Evolutionary conservation across 768 basidiomycete species (phyloP).

Genomic region (Kwoniella europaea): DNA sequence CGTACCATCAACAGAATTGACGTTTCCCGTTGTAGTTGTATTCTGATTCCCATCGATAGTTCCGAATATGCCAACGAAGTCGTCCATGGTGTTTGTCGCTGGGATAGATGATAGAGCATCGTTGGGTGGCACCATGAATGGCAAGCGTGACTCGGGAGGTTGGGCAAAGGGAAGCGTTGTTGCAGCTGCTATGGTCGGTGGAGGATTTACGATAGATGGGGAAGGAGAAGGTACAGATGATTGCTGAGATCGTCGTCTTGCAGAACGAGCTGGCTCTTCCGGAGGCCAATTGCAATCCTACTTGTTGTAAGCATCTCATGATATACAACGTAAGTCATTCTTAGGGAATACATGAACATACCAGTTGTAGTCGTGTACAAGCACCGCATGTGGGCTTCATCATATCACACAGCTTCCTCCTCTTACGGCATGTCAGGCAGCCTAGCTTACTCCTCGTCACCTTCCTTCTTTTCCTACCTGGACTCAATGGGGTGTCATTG

Average conservation of each 20-base stretch:
- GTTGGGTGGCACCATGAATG: not conserved
- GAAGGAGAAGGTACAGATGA: slow-evolving; percentile 1
- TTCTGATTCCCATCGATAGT: slow-evolving; percentile 10
- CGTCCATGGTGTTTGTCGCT: slow-evolving; percentile 17
- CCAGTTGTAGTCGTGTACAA: slow-evolving; percentile 40
- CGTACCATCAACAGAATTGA: not conserved
- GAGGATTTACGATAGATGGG: not conserved
- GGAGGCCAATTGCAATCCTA: slow-evolving; percentile 22
- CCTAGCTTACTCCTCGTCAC: slow-evolving; percentile 40
- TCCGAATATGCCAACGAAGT: slow-evolving; percentile 23
- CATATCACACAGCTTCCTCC: slow-evolving; percentile 45
- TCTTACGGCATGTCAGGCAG: slow-evolving; percentile 45
- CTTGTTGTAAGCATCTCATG: not conserved
- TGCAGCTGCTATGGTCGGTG: slow-evolving; percentile 1
- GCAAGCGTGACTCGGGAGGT: not conserved
- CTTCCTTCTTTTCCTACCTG: slow-evolving; percentile 35
- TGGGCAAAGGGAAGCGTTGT: slow-evolving; percentile 1
- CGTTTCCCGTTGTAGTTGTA: not conserved
- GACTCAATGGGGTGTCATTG: slow-evolving; percentile 5
- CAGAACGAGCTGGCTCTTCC: slow-evolving; percentile 9
- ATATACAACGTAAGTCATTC: too few species aligned
- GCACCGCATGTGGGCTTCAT: slow-evolving; percentile 39
- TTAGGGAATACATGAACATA: slow-evolving; percentile 13
- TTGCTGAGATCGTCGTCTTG: slow-evolving; percentile 7
- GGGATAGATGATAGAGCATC: not conserved